Evolutionary conservation across 306 rosid genomes (phyloP).

Genomic region (Luffa aegyptiaca): DNA sequence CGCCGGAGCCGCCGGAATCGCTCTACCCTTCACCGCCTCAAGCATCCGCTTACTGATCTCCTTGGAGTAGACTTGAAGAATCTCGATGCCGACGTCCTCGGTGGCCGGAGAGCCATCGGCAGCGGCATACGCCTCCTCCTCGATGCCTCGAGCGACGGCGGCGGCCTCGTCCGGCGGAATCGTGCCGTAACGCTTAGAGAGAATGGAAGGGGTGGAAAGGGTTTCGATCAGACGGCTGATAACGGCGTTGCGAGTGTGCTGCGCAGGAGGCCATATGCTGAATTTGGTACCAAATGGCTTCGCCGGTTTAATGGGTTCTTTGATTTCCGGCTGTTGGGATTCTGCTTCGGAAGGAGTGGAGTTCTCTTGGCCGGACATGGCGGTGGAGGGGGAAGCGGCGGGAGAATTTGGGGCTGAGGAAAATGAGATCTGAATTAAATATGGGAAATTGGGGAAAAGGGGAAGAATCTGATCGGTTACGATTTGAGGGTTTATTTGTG

Average conservation of each 20-base stretch:
- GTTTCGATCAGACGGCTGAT: constrained; percentile 66
- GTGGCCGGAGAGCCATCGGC: constrained; percentile 46
- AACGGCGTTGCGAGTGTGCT: constrained; percentile 92
- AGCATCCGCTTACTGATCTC: constrained; percentile 96
- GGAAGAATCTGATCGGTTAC: neutral
- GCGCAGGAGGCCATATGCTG: constrained; percentile 93
- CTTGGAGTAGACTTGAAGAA: constrained; percentile 89
- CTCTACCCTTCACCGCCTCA: constrained; percentile 56
- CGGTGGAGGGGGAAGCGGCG: neutral
- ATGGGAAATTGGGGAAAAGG: neutral
- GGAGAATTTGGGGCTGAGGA: neutral
- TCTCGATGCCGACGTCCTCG: constrained; percentile 71
- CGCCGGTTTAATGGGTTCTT: constrained; percentile 1
- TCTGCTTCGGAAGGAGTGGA: neutral
- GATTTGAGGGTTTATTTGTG: neutral
- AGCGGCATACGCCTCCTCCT: constrained; percentile 52
- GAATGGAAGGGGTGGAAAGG: constrained; percentile 67
- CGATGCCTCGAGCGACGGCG: constrained; percentile 50
- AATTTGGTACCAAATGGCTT: constrained; percentile 29
- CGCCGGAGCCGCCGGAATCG: constrained; percentile 25
- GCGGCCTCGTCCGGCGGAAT: constrained; percentile 48
- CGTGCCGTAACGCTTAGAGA: constrained; percentile 89
- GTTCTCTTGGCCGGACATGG: neutral
- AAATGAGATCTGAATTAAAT: constrained; percentile 4
- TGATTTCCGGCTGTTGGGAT: neutral